Evolutionary conservation across 192 early-diverging fungal genomes (phyloP).

Genomic region (Obelidium mucronatum): DNA sequence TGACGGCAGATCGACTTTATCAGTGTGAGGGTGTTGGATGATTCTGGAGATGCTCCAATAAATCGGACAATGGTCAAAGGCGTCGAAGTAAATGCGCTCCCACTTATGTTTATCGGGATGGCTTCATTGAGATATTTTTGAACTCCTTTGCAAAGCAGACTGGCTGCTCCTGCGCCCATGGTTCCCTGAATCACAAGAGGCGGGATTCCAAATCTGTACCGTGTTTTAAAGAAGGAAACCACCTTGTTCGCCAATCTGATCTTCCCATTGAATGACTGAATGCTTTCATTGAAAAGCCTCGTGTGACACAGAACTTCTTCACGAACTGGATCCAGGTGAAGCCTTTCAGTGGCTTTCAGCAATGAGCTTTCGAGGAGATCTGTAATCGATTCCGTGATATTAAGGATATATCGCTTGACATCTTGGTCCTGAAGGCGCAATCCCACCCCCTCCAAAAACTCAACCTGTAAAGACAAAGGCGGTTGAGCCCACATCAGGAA

Average conservation of each 20-base stretch:
- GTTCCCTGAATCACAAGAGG: constrained; percentile 30
- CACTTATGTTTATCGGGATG: background rate
- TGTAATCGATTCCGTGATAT: constrained; percentile 16
- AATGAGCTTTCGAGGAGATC: constrained; percentile 25
- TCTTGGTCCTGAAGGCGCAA: background rate
- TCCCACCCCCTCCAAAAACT: background rate
- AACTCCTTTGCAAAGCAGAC: constrained; percentile 34
- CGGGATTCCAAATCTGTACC: constrained; percentile 38
- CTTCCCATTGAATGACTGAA: constrained; percentile 17
- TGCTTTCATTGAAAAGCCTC: background rate
- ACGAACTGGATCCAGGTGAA: constrained; percentile 17
- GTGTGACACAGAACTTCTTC: constrained; percentile 39
- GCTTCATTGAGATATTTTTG: constrained; percentile 28
- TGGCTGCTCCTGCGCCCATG: constrained; percentile 16
- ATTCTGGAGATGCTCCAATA: constrained; percentile 34
- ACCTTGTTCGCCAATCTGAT: constrained; percentile 35
- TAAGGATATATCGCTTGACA: constrained; percentile 22
- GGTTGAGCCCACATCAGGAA: background rate
- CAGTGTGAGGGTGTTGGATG: constrained; percentile 15
- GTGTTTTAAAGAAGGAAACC: constrained; percentile 12
- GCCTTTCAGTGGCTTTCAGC: constrained; percentile 9
- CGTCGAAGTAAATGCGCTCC: background rate
- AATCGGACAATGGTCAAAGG: constrained; percentile 31
- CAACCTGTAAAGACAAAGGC: constrained; percentile 2
- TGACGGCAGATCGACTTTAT: constrained; percentile 36